These are phyloP conservation scores for Talaromyces stipitatus DNA, from an alignment of 495 filamentous ascomycete genomes.

Conservation along the genomic window DNA sequence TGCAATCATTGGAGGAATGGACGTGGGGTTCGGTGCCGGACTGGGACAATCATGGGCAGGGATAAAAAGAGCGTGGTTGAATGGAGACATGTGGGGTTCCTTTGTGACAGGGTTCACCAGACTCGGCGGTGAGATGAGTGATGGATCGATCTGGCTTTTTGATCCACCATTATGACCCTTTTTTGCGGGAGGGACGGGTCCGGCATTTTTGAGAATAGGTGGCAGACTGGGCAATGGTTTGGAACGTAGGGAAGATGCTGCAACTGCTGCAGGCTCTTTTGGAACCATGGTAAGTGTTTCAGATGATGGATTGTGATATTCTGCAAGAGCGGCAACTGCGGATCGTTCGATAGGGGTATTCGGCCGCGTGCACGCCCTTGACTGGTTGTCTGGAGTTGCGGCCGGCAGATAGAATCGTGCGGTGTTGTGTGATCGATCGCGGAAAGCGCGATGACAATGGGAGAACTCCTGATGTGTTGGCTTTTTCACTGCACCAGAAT, in stretches of 20 bases:
- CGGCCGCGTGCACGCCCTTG: constrained; percentile 16
- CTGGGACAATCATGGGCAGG: constrained; percentile 35
- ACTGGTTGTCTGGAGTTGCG: constrained; percentile 24
- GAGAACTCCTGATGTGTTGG: constrained; percentile 25
- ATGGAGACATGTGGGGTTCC: constrained; percentile 37
- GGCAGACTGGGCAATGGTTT: constrained; percentile 29
- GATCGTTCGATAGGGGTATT: constrained; percentile 24
- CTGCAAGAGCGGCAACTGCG: constrained; percentile 14
- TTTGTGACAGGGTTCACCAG: constrained; percentile 36
- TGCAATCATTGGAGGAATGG: constrained; percentile 28
- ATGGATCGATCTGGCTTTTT: constrained; percentile 29
- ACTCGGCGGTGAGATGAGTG: constrained; percentile 36
- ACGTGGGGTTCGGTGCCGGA: constrained; percentile 31
- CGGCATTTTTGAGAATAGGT: constrained; percentile 17
- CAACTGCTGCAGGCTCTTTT: constrained; percentile 10
- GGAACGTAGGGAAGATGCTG: constrained; percentile 20
- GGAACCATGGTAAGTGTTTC: constrained; percentile 31
- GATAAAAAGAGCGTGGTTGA: constrained; percentile 40
- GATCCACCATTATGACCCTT: constrained; percentile 24
- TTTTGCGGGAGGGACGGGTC: constrained; percentile 10
- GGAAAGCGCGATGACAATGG: constrained; percentile 11
- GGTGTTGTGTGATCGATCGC: constrained; percentile 10
- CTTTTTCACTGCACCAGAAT: constrained; percentile 23
- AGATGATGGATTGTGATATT: constrained; percentile 18
- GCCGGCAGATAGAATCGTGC: constrained; percentile 23